phyloP scores from a whole-genome alignment of 495 filamentous ascomycete species.

The Trichoderma reesei region DNA sequence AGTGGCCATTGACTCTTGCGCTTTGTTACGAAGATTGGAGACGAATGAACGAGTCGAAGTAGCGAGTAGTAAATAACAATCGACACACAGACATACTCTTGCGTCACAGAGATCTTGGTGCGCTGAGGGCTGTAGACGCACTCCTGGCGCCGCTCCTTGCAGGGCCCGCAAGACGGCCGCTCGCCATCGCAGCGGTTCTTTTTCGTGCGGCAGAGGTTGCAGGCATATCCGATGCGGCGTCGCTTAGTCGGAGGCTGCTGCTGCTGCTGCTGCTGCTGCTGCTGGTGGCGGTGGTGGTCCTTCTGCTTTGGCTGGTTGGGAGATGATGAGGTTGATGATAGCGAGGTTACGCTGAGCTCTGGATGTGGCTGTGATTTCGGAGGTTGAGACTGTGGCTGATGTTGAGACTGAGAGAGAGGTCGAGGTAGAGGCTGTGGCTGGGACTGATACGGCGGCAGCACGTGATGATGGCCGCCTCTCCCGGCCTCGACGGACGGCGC shows the following conservation, averaged over 20 bases:
- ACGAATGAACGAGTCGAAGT: too few relatives aligned
- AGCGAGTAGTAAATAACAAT: too few relatives aligned
- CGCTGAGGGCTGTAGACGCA: slow-evolving; percentile 13
- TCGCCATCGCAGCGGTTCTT: slow-evolving; percentile 13
- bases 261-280: slow-evolving; percentile 8
- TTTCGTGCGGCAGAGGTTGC: slow-evolving; percentile 11
- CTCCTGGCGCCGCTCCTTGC: slow-evolving; percentile 11
- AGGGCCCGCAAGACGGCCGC: slow-evolving; percentile 12
- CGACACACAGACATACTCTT: slow-evolving; percentile 7
- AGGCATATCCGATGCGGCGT: slow-evolving; percentile 12
- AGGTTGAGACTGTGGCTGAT: too few relatives aligned
- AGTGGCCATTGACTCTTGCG: too few relatives aligned
- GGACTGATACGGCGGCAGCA: neutral
- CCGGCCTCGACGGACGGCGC: neutral
- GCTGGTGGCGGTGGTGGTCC: neutral
- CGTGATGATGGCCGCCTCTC: neutral
- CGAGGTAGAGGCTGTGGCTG: neutral
- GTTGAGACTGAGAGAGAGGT: too few relatives aligned
- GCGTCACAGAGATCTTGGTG: slow-evolving; percentile 13
- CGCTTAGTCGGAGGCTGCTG: slow-evolving; percentile 10
- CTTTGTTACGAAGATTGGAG: too few relatives aligned
- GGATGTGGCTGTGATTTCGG: neutral
- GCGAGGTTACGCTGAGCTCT: neutral
- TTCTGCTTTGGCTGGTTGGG: neutral
- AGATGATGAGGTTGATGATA: neutral